Evolutionary conservation across 164 flowering plant genomes (phyloP).

Genomic region (Malania oleifera): DNA sequence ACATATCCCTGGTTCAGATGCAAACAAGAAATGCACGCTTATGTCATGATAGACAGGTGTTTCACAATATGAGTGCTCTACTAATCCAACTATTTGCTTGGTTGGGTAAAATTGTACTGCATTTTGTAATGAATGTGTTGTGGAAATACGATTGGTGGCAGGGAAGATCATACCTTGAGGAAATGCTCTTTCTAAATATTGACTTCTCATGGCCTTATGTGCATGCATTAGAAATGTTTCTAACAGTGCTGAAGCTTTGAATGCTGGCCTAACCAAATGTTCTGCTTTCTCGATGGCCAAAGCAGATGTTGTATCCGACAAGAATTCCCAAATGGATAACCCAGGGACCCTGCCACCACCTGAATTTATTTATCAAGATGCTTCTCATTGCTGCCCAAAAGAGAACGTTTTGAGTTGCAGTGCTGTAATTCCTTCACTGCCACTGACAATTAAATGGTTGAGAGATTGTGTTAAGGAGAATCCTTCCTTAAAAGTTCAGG

Average conservation of each 20-base stretch:
- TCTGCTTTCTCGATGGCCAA: background rate
- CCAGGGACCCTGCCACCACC: conserved; percentile 32
- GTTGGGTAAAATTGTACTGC: too few species aligned
- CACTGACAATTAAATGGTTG: conserved; percentile 68
- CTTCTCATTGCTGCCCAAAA: conserved; percentile 28
- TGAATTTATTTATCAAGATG: conserved; percentile 36
- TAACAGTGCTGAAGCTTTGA: background rate
- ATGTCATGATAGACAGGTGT: too few species aligned
- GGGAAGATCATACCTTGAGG: too few species aligned
- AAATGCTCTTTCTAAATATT: too few species aligned
- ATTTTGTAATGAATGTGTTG: too few species aligned
- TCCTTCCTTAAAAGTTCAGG: conserved; percentile 69
- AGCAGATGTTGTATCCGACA: conserved; percentile 29
- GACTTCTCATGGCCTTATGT: too few species aligned
- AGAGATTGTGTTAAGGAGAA: conserved; percentile 58
- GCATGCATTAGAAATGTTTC: too few species aligned
- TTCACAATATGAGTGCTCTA: too few species aligned
- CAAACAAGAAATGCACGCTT: too few species aligned
- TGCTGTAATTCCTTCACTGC: conserved; percentile 69
- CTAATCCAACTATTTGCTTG: too few species aligned
- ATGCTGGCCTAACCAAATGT: background rate
- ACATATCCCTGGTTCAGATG: too few species aligned
- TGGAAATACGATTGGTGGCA: too few species aligned
- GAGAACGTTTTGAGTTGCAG: conserved; percentile 34
- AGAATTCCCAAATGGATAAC: conserved; percentile 19